phyloP scores from a whole-genome alignment of 768 basidiomycete species.

The Trametes maxima region DNA sequence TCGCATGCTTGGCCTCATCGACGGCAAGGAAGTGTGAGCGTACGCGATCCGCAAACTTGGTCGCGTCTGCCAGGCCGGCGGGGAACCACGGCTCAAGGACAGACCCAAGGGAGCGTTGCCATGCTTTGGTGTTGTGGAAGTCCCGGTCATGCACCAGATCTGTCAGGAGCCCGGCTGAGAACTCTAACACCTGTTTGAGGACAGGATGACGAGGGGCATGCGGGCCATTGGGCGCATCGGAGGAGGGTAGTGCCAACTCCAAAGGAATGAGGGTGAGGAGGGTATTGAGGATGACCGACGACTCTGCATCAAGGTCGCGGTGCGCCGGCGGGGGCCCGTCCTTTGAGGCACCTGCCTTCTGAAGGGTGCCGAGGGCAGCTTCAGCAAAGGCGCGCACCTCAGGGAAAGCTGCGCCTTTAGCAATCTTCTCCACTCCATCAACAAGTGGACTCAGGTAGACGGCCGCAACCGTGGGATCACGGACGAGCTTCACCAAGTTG shows the following conservation, averaged over 20 bases:
- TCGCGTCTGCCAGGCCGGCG: conserved; percentile 44
- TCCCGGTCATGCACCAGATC: conserved; percentile 70
- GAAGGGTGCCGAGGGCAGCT: conserved; percentile 76
- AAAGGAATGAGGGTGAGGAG: conserved; percentile 64
- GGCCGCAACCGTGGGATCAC: conserved; percentile 87
- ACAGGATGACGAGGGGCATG: conserved; percentile 57
- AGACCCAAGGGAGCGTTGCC: conserved; percentile 72
- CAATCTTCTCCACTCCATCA: conserved; percentile 89
- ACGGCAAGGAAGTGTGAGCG: conserved; percentile 75
- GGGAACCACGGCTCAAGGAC: conserved; percentile 75
- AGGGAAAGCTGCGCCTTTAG: conserved; percentile 90
- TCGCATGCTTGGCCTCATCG: conserved; percentile 71
- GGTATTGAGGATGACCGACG: conserved; percentile 52
- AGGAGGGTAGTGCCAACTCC: conserved; percentile 45
- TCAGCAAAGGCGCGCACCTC: conserved; percentile 95
- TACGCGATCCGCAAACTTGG: conserved; percentile 61
- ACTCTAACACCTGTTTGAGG: conserved; percentile 63
- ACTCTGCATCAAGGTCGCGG: conserved; percentile 71
- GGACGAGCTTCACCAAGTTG: conserved; percentile 96
- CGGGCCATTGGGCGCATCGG: conserved; percentile 51
- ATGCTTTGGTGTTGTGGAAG: conserved; percentile 55
- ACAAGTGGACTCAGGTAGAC: conserved; percentile 85
- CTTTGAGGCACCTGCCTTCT: conserved; percentile 83
- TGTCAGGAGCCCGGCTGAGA: conserved; percentile 71
- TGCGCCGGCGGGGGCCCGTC: conserved; percentile 65